Base-by-base conservation (phyloP, 1,284 basidiomycete species). In the Apiotrichum gamsii region DNA sequence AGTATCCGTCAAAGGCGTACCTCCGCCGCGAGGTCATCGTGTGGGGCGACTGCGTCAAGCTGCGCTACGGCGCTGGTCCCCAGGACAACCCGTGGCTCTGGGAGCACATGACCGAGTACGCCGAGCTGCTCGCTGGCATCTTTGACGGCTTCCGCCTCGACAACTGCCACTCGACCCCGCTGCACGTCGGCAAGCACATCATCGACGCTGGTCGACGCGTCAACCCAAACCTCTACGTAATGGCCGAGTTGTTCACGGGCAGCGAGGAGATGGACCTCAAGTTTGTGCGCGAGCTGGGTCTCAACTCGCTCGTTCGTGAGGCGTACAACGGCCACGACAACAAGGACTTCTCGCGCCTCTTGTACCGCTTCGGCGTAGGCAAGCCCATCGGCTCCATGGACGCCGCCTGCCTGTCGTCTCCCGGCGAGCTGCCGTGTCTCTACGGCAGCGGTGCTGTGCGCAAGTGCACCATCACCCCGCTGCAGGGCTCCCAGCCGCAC, bases 141-240 rank as follows among this genome's bases (percentile, higher is more conserved):
- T 98, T 96, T 65, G 85, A 95, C 54, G 94, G 94, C 8, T 95
- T 98, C 79, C 82, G 95, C 20, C 86, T 98, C 61, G 94, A 98
- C 73, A 98, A 98, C 69, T 95, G 90, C 61, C 94, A 98, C 72
- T 97, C 94, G 14, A 98, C 94, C 0, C 95, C 94, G 6, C 74
- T 97, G 38, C 83, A 90, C 57, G 90, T 97, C 16, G 94, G 93
- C n/a, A 84, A 85, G 14, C 77, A 80, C 47, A 84, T 98, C 75
- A 82, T 98, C 25, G 95, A 98, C 64, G 83, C 85, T 9, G 94
- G 93, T 5, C 81, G 95, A 33, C 82, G 82, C 19, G 81, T 83
- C 47, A 91, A 91, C 61, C 90, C 91, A 1, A 80, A 98, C 63
- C 77, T 98, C 29, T 97, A 97, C 64, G 83, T 98, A 37, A 93